phyloP scores from a whole-genome alignment of 305 asterid genomes.

The Fraxinus baroniana region DNA sequence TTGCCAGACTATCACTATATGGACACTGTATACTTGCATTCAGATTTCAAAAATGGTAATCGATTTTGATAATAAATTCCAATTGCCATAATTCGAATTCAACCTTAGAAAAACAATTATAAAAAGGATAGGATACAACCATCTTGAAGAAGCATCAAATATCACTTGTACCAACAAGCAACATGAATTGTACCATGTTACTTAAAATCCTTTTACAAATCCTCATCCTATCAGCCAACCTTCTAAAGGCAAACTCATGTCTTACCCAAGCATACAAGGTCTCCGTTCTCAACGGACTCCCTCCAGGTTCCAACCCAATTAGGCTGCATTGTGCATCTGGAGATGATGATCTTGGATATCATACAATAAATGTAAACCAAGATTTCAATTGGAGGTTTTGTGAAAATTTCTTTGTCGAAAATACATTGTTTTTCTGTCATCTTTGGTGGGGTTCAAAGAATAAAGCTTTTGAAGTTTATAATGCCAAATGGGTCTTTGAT shows the following conservation, averaged over 20 bases:
- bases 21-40: neutral
- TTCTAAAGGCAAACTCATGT: neutral
- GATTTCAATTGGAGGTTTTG: neutral
- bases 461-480: neutral
- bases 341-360: neutral
- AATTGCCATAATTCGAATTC: neutral
- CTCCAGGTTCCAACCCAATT: neutral
- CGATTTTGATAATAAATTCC: neutral
- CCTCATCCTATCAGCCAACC: neutral
- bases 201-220: neutral
- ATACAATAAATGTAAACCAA: neutral
- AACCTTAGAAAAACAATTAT: neutral
- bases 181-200: neutral
- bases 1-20: too few species aligned
- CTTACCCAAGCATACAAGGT: neutral
- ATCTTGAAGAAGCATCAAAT: neutral
- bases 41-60: neutral
- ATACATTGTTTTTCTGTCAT: neutral
- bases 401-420: neutral
- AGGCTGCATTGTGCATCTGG: neutral
- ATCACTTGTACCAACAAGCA: neutral
- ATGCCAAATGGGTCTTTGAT: neutral
- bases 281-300: neutral
- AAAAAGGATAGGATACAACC: neutral
- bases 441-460: neutral